Evolutionary conservation across 2,329 filamentous ascomycete genomes (phyloP), one percentile per base, ranked within the genome.

Genomic region (Fusarium secorum): DNA sequence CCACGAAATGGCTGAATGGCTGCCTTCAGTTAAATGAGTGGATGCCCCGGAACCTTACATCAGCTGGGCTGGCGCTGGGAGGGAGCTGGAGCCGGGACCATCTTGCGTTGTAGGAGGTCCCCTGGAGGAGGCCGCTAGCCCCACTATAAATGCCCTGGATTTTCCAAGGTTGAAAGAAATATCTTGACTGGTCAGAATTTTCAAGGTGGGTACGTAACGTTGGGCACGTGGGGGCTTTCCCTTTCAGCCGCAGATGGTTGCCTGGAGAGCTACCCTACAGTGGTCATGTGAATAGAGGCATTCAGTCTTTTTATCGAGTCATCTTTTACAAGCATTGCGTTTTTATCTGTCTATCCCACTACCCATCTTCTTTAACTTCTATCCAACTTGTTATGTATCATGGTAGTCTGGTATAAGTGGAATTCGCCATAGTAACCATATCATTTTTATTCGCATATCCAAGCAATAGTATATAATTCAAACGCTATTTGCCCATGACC

Each of bases 211-310:
- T 24, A 56, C 60, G 18, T 26, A 56, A 64, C 55, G 61, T 62
- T 68, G 55, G 58, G 72, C 72, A 75, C 72, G 70, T 72, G 72
- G 73, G 53, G 60, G 49, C 28, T 62, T 64, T 70, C 64, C 62
- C 42, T 57, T 72, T 72, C 70, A 73, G 72, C 70, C 68, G 67
- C 52, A 61, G 64, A 41, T 45, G 44, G 52, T 38, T 64, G 45
- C 59, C 35, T 57, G 20, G 33, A 44, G 44, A 10, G 24, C 38
- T 71, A 71, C 68, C 68, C 68, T 71, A 35, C n/a, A 26, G 51
- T 28, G 11, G 58, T 55, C 30, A 54, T 36, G 48, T 33, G 28
- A 54, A 49, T 44, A 41, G 36, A n/a, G 49, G 38, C 28, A 39
- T 49, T 24, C 46, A 22, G 22, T 4, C 14, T 33, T 22, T 18